phyloP scores from a whole-genome alignment of 2,329 filamentous ascomycete species.

The Chaetomiaceae sp. region DNA sequence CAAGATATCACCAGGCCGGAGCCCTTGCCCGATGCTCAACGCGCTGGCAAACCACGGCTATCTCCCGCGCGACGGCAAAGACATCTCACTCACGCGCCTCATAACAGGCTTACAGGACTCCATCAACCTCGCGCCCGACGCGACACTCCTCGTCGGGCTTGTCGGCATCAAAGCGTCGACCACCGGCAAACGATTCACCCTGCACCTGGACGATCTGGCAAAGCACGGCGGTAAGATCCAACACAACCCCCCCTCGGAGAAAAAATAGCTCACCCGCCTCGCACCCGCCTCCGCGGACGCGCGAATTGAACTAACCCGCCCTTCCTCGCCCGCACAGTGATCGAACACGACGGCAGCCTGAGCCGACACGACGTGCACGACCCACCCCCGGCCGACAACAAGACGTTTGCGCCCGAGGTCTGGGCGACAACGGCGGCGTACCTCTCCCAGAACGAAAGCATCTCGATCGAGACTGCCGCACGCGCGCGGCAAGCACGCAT shows the following conservation, averaged over 20 bases:
- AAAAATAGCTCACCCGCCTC: not conserved
- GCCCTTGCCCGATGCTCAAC: constrained; percentile 28
- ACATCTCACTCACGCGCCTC: constrained; percentile 21
- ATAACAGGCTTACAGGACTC: constrained; percentile 19
- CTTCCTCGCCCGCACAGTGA: constrained; percentile 28
- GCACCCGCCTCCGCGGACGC: no score
- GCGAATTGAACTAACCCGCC: no score
- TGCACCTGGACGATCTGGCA: constrained; percentile 30
- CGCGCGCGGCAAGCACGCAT: constrained; percentile 27
- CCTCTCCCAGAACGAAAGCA: constrained; percentile 20
- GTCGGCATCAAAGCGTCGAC: constrained; percentile 27
- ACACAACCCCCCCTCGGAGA: not conserved
- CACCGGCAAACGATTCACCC: constrained; percentile 28
- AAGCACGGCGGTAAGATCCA: constrained; percentile 26
- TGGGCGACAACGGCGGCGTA: constrained; percentile 22
- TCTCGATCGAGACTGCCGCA: constrained; percentile 31
- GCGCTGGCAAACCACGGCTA: constrained; percentile 29
- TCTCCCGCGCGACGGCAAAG: constrained; percentile 25
- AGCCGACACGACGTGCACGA: constrained; percentile 29
- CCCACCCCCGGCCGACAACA: constrained; percentile 29
- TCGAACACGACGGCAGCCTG: constrained; percentile 34
- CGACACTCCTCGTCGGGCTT: constrained; percentile 13
- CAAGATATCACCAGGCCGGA: constrained; percentile 11
- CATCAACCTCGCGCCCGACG: constrained; percentile 20
- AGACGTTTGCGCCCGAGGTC: constrained; percentile 29